Evolutionary conservation across 73 alveolate species (phyloP), one percentile per base, ranked within the genome.

Genomic region (Paramecium tetraurelia): DNA sequence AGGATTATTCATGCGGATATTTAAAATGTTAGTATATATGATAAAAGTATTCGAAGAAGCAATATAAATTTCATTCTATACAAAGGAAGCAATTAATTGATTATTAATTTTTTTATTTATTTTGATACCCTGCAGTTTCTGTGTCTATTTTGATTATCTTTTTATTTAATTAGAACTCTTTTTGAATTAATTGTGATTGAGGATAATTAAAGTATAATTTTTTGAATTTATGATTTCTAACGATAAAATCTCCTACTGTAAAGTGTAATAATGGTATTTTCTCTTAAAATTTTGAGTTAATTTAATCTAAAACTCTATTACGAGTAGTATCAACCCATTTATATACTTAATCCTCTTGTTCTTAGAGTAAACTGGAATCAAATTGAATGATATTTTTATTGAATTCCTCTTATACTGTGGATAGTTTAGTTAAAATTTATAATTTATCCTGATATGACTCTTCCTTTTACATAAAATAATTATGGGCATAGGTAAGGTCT

Each of bases 211-310:
- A 68, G 46, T 68, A 68, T 68, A 31, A 33, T 68, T 68, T 33
- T 68, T 33, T 68, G 29, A 31, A 68, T 27, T 68, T 27, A 24
- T 68, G 46, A 75, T 75, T 75, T 40, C 87, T 14, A 36, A 75
- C 87, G 14, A 75, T 36, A 11, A 75, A 16, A 35, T 75, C 87
- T 35, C 87, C 87, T 14, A 75, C 59, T 31, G 87, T 75, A 75
- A 31, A 75, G 38, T 75, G 87, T 33, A 75, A 33, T 21, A 75
- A 44, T 5, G 87, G 63, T 21, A 75, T 36, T 2, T 75, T 75
- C 9, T 75, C 87, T 44, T 75, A 36, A 75, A 75, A 21, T 68
- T 68, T 68, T 44, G 36, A 36, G 3, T 75, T 75, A 36, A 33
- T 21, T n/a, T 75, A 31, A 36, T 75, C 87, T 33, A 75, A 36